These are phyloP conservation scores for Cyberlindnera mississippiensis DNA, from an alignment of 805 yeast species.

Conservation along the genomic window DNA sequence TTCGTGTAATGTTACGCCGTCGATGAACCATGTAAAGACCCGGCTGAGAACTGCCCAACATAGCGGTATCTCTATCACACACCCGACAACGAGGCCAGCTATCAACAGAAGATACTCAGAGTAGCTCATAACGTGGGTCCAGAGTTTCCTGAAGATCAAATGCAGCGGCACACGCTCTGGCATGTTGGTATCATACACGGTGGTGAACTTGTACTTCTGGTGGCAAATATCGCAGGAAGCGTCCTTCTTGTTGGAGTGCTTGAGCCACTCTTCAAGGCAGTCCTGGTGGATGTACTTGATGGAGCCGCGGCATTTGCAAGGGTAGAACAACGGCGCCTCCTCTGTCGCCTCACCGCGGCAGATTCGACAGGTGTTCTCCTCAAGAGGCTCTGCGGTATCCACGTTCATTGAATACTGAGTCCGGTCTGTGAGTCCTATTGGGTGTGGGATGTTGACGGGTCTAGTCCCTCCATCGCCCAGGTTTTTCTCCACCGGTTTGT, in stretches of 20 bases:
- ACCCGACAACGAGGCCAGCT: slow-evolving; percentile 33
- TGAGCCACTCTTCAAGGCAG: slow-evolving; percentile 85
- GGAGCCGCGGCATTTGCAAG: slow-evolving; percentile 92
- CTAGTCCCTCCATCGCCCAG: no score
- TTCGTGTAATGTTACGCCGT: slow-evolving; percentile 45
- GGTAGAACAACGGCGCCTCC: slow-evolving; percentile 79
- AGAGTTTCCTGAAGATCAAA: slow-evolving; percentile 41
- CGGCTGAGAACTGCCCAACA: slow-evolving; percentile 54
- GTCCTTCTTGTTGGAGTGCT: slow-evolving; percentile 43
- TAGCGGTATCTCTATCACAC: slow-evolving; percentile 51
- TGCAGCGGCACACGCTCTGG: slow-evolving; percentile 58
- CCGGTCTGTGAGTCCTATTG: no score
- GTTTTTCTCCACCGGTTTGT: no score
- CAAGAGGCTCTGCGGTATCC: no score
- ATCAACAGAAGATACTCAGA: slow-evolving; percentile 21
- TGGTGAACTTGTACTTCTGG: slow-evolving; percentile 62
- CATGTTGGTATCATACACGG: slow-evolving; percentile 61
- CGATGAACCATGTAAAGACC: slow-evolving; percentile 51
- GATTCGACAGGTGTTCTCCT: slow-evolving; percentile 82
- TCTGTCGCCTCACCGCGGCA: slow-evolving; percentile 88
- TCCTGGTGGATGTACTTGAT: slow-evolving; percentile 92
- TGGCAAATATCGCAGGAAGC: slow-evolving; percentile 87
- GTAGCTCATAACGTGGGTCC: slow-evolving; percentile 11
- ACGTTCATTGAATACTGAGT: no score
- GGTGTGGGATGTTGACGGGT: no score